Base-by-base conservation (phyloP, 495 filamentous ascomycete genomes). In the Pyronema domesticum region DNA sequence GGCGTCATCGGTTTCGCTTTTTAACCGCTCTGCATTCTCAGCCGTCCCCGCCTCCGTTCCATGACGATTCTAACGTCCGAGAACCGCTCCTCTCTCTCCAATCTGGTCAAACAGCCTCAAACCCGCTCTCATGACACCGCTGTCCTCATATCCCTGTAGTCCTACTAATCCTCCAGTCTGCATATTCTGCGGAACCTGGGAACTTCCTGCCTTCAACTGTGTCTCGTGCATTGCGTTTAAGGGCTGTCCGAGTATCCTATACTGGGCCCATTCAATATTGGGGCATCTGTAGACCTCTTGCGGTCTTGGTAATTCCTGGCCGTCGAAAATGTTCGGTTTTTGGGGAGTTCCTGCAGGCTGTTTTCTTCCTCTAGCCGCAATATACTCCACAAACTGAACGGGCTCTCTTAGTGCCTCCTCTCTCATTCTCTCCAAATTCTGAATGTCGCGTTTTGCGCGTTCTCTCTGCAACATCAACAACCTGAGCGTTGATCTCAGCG, bases 401-500 rank as follows among this genome's bases (percentile, higher is more conserved):
- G 62, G 62, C 19, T 60, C 58, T 11, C 55, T 57, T 40, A 64
- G 42, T 13, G 62, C 62, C 30, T 57, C 51, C 11, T 60, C 54
- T 35, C 62, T 57, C 17, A 64, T 42, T 19, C 57, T 50, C 19
- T 64, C 62, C 11, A 64, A 48, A 3, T 51, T 58, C 8, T 60
- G 57, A 10, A 64, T 64, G 46, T 64, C 62, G 36, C 58, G 58
- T 47, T 46, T 63, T 13, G 62, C 62, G 19, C 60, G 62, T 14
- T 64, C 62, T 19, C 62, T 60, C 40, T 64, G 62, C n/a, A 64
- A 37, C 51, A 60, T 64, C n/a, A 64, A 55, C 19, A 64, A 56
- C 7, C 62, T 55, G 18, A 64, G 62, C 18, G 62, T 63, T 34
- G 57, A 60, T 7, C 57, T 47, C 7, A 64, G 58, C 23, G 58